These are phyloP conservation scores for Amesomyces nigricolor DNA, from an alignment of 2,329 filamentous ascomycete genomes.

Conservation along the genomic window DNA sequence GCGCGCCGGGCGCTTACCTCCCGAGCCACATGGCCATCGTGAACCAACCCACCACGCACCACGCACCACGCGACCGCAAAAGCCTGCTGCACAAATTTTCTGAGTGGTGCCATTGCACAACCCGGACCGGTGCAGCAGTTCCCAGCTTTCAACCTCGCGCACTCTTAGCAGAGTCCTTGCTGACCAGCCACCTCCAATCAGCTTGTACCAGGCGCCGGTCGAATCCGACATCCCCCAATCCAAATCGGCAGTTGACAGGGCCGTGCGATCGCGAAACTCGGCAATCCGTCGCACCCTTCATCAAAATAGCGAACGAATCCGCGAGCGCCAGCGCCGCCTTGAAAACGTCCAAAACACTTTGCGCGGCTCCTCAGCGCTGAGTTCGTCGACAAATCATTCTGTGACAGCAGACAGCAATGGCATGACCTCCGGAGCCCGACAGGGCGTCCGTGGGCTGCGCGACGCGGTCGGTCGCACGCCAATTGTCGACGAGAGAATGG, in stretches of 20 bases:
- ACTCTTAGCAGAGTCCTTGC: constrained; percentile 8
- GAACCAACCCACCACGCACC: constrained; percentile 4
- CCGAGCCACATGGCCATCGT: constrained; percentile 19
- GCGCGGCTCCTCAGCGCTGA: neutral
- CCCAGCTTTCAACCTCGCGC: neutral
- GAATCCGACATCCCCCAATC: constrained; percentile 28
- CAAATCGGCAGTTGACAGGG: constrained; percentile 26
- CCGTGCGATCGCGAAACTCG: constrained; percentile 26
- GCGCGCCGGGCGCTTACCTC: constrained; percentile 18
- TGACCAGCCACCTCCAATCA: constrained; percentile 23
- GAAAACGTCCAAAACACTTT: constrained; percentile 7
- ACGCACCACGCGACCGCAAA: neutral
- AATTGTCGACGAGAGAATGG: constrained; percentile 20
- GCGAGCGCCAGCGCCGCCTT: constrained; percentile 25
- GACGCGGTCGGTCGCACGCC: constrained; percentile 2
- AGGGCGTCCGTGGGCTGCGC: constrained; percentile 4
- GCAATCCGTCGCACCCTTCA: constrained; percentile 25
- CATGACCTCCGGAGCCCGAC: constrained; percentile 1
- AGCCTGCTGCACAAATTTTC: constrained; percentile 5
- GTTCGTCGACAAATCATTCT: neutral
- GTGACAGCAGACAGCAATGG: constrained; percentile 2
- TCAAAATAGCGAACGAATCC: constrained; percentile 17
- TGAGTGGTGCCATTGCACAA: neutral
- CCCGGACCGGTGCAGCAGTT: neutral
- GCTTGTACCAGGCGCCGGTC: constrained; percentile 31